Conservation (phyloP, 2,329 filamentous ascomycete species). For the Trichoderma asperellum region DNA sequence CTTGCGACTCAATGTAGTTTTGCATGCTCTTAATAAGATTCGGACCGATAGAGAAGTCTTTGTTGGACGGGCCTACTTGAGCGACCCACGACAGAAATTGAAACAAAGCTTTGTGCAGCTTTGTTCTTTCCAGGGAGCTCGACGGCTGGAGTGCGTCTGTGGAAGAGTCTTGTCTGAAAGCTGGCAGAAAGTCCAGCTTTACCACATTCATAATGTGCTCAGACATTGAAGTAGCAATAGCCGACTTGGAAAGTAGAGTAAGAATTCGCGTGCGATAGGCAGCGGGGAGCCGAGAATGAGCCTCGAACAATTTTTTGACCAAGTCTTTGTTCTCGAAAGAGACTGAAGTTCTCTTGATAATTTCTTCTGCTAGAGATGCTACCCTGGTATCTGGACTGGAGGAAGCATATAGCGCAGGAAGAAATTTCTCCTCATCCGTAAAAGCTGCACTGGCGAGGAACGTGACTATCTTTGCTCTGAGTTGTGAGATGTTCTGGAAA, state of each 20-base stretch:
- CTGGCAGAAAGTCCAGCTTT: constrained; percentile 61
- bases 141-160: constrained; percentile 41
- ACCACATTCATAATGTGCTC: constrained; percentile 71
- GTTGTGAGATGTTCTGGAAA: constrained; percentile 46
- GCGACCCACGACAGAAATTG: constrained; percentile 87
- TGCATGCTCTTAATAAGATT: constrained; percentile 70
- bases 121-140: constrained; percentile 72
- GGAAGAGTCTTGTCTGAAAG: constrained; percentile 18
- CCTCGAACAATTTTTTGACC: constrained; percentile 68
- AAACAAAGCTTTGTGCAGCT: constrained; percentile 81
- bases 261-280: constrained; percentile 80
- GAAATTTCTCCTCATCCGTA: constrained; percentile 77
- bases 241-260: constrained; percentile 74
- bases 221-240: constrained; percentile 70
- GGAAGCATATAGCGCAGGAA: constrained; percentile 82
- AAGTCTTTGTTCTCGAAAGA: constrained; percentile 71
- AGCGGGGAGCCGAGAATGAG: constrained; percentile 74
- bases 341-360: constrained; percentile 77
- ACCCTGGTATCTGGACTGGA: constrained; percentile 81
- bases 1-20: constrained; percentile 76
- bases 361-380: constrained; percentile 82
- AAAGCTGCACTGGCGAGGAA: constrained; percentile 87
- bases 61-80: constrained; percentile 64
- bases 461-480: constrained; percentile 62
- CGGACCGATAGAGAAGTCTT: constrained; percentile 68